Conservation (phyloP, 495 filamentous ascomycete species). For the Penicillium silybi region DNA sequence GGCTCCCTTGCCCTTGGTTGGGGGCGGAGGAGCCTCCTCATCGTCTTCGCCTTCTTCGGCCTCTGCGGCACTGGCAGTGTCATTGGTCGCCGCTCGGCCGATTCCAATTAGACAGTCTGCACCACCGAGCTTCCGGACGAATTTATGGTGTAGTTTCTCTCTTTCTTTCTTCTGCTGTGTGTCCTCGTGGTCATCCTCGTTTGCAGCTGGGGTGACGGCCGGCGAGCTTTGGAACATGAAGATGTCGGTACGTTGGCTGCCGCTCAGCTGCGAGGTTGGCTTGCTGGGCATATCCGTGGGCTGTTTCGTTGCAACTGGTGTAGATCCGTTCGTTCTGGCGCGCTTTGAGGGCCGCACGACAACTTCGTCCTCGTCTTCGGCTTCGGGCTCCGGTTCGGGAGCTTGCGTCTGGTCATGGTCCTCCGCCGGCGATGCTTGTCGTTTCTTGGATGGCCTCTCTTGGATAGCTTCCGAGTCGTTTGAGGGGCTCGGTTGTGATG, state of each 20-base stretch:
- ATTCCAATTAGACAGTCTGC: constrained; percentile 74
- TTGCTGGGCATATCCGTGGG: constrained; percentile 9
- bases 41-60: constrained; percentile 50
- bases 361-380: constrained; percentile 39
- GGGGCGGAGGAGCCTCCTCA: constrained; percentile 45
- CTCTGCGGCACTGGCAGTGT: constrained; percentile 52
- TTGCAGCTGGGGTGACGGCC: constrained; percentile 6
- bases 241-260: constrained; percentile 36
- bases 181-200: constrained; percentile 46
- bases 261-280: constrained; percentile 14
- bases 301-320: constrained; percentile 10
- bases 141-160: constrained; percentile 75
- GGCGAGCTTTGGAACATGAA: constrained; percentile 42
- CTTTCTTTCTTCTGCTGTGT: constrained; percentile 46
- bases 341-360: constrained; percentile 40
- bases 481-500: constrained; percentile 13
- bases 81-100: constrained; percentile 52
- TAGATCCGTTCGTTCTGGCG: constrained; percentile 20
- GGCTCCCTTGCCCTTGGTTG: constrained; percentile 51
- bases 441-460: constrained; percentile 13
- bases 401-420: constrained; percentile 14
- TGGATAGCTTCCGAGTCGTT: constrained; percentile 8
- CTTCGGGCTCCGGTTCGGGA: constrained; percentile 16
- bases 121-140: constrained; percentile 83
- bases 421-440: constrained; percentile 11